phyloP scores from a whole-genome alignment of 1,284 basidiomycete species.

The Sporisorium reilianum region DNA sequence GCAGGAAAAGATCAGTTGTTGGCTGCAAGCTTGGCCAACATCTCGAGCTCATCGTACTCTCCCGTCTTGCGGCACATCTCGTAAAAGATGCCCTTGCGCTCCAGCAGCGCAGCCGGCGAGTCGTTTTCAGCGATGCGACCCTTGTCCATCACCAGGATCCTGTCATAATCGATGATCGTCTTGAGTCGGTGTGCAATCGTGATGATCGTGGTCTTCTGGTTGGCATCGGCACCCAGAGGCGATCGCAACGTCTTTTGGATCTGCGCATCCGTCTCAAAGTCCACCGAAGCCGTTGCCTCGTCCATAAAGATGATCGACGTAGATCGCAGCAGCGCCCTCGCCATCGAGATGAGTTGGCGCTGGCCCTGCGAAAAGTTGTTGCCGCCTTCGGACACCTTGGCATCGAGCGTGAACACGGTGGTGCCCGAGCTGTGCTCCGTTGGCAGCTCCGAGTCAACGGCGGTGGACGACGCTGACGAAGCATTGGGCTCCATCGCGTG shows the following conservation, averaged over 20 bases:
- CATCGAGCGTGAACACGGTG: conserved; percentile 41
- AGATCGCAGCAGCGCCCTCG: conserved; percentile 60
- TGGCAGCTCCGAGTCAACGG: conserved; percentile 17
- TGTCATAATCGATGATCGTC: conserved; percentile 70
- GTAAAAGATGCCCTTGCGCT: conserved; percentile 49
- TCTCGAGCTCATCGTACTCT: conserved; percentile 46
- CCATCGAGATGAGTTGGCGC: conserved; percentile 65
- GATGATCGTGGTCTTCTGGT: conserved; percentile 75
- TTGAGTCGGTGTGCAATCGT: conserved; percentile 79
- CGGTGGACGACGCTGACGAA: conserved; percentile 21
- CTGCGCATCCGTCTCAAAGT: conserved; percentile 56
- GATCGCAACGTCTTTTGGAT: conserved; percentile 83
- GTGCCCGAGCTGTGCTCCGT: neutral
- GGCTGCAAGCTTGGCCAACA: conserved; percentile 24
- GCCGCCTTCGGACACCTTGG: conserved; percentile 63
- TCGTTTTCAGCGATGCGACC: conserved; percentile 72
- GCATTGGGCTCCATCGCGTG: conserved; percentile 4
- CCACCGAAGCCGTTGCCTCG: conserved; percentile 66
- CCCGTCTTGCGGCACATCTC: conserved; percentile 58
- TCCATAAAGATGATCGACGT: conserved; percentile 67
- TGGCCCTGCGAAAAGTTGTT: conserved; percentile 66
- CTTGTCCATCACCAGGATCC: conserved; percentile 72
- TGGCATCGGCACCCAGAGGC: conserved; percentile 20
- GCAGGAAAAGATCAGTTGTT: neutral
- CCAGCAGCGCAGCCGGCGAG: conserved; percentile 71